Evolutionary conservation across 805 yeast species (phyloP), one percentile per base, ranked within the genome.

Genomic region (Candida gorgasii): DNA sequence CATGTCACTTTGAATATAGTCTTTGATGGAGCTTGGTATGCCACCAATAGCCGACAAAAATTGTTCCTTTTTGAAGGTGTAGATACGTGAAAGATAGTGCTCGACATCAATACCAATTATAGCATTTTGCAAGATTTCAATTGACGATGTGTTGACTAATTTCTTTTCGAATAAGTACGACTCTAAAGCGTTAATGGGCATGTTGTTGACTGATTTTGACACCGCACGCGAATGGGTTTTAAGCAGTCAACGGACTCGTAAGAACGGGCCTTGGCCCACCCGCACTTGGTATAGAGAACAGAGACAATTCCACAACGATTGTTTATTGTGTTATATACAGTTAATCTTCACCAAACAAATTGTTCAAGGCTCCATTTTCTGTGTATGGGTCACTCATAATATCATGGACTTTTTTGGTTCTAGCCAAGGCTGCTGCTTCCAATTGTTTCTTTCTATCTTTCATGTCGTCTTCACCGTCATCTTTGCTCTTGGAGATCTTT

Each of bases 81-180:
- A 62, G 32, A 85, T 69, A 40, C 87, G 65, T 18, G 85, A 69
- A 28, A 88, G 62, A 55, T 88, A 89, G 57, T 88, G 89, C 50
- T 80, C 86, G 11, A 83, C 93, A 59, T 89, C 96, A 34, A 89
- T 85, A 43, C 96, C 96, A 39, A 89, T 66, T 12, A 83, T 77
- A 19, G 90, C 76, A 54, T 82, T 80, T 43, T 72, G 77, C 44
- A 89, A 67, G 3, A 79, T 65, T 27, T 84, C 85, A 52, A 88
- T 69, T 11, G 92, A 82, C 48, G 77, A 65, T 14, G 81, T 70
- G 38, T 75, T 71, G 36, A 80, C 82, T 34, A 84, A 63, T 45
- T 82, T 77, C 46, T 84, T 76, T 50, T 88, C 95, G 52, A 80
- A 79, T 33, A 84, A 69, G 57, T 73, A 82, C 3, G 84, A 72